Base-by-base conservation (phyloP, 2,329 filamentous ascomycete species). In the Ascochyta rabiei region DNA sequence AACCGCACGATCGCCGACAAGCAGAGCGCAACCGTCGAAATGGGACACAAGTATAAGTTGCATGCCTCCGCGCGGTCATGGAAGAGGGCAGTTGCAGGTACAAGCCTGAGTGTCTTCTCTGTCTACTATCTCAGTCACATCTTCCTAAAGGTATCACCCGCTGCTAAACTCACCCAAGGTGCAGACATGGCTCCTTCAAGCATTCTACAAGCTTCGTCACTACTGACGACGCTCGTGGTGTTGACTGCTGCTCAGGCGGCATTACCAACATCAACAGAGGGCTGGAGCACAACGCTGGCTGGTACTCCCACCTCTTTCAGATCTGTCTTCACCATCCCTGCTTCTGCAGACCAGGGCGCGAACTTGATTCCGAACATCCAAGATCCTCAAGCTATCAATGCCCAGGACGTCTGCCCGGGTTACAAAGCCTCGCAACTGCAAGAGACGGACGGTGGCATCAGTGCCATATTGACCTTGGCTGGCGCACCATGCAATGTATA, bases 401-500 rank as follows among this genome's bases (percentile, higher is more conserved):
- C 85, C 5, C 87, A 90, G 70, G 71, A 76, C 9, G 78, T 85
- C 2, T 95, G 84, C 61, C 84, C 84, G 2, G 84, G 84, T 0
- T 87, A 86, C 68, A 82, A 71, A 48, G 84, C 83, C 2, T 81
- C 77, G 2, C 74, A 80, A 56, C 76, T 86, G 10, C 62, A 78
- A 37, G 71, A 79, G 21, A 79, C 75, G 12, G 62, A 72, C 4
- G 68, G 72, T 55, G 83, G 83, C 3, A 75, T 86, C 46, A 81
- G 76, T 2, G 84, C 84, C 7, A 78, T 75, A 4, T 66, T 86
- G 62, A 75, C 64, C 0, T 69, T 86, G 48, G 82, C 82, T 33
- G 84, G 84, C 3, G 61, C 76, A 19, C 70, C 83, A 26, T 86
- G 91, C 78, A 89, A 93, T 72, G 83, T 86, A 19, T 96, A 93